A percentile compares a stretch with the other conserved stretches of the same genome.
These are phyloP conservation scores for Pterocarpus macrocarpus DNA, from an alignment of 306 rosid genomes.

Conservation along the genomic window DNA sequence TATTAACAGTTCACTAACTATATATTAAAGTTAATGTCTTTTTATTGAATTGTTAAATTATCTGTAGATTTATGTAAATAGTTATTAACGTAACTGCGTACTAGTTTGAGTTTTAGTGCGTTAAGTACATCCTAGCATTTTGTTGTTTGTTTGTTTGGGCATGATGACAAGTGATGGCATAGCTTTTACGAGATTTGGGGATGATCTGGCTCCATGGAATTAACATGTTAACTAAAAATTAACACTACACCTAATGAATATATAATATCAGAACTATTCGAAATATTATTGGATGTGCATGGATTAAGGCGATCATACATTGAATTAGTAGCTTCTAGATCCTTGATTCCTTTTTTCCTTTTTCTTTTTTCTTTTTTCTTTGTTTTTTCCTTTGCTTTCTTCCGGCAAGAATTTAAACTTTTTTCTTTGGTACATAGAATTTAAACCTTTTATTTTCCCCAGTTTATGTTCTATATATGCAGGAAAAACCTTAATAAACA, in stretches of 20 bases:
- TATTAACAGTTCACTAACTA: too few species aligned
- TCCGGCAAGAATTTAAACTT: neutral
- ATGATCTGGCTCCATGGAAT: constrained; percentile 24
- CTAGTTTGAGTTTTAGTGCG: neutral
- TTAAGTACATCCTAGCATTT: neutral
- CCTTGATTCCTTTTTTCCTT: neutral
- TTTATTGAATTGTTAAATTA: neutral
- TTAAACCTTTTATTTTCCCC: neutral
- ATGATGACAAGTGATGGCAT: neutral
- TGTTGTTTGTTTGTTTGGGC: neutral
- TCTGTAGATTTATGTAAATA: too few species aligned
- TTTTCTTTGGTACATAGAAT: too few species aligned
- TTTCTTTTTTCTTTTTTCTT: too few species aligned
- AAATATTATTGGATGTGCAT: constrained; percentile 12
- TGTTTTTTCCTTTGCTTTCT: neutral
- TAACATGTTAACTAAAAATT: constrained; percentile 51
- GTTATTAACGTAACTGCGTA: too few species aligned
- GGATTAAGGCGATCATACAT: neutral
- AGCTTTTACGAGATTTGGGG: neutral
- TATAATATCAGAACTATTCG: constrained; percentile 8
- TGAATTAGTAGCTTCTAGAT: constrained; percentile 37
- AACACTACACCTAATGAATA: constrained; percentile 47
- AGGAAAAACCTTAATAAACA: constrained; percentile 6
- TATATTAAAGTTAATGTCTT: too few species aligned
- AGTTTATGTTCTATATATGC: neutral